phyloP scores from a whole-genome alignment of 768 basidiomycete genomes.

The Tephrocybe sp. region DNA sequence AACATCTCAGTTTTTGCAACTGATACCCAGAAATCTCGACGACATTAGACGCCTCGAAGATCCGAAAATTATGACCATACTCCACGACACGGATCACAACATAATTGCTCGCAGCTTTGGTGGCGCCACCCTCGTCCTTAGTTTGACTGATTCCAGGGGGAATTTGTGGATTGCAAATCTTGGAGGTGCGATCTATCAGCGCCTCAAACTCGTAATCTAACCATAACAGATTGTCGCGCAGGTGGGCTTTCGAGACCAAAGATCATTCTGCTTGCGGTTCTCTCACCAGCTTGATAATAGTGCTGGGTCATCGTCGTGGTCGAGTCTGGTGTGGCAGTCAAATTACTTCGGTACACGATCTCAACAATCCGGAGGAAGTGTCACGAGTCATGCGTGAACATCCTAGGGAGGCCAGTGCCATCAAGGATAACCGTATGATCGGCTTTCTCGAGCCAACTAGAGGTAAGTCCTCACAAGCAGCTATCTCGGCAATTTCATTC shows the following conservation, averaged over 20 bases:
- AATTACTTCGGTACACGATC: constrained; percentile 45
- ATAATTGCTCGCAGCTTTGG: constrained; percentile 40
- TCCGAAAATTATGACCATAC: neutral
- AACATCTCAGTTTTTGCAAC: constrained; percentile 39
- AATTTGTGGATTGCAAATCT: constrained; percentile 63
- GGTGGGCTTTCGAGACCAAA: neutral
- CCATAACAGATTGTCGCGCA: constrained; percentile 15
- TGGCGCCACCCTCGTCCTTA: constrained; percentile 53
- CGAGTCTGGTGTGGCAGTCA: constrained; percentile 42
- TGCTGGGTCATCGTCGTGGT: constrained; percentile 11
- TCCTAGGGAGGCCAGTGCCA: constrained; percentile 46
- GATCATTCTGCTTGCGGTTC: neutral
- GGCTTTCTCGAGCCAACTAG: constrained; percentile 59
- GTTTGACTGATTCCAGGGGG: constrained; percentile 47
- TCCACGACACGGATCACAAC: constrained; percentile 4
- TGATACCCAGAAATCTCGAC: constrained; percentile 38
- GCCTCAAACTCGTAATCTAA: neutral
- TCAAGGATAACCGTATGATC: constrained; percentile 46
- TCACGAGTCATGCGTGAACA: constrained; percentile 49
- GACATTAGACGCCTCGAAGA: constrained; percentile 11
- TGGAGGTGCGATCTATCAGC: constrained; percentile 29
- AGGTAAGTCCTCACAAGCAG: constrained; percentile 33
- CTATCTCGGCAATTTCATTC: neutral
- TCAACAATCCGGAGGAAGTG: constrained; percentile 39
- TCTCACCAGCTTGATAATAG: constrained; percentile 3